phyloP scores from a whole-genome alignment of 106 monocot genomes.

The Narthecium ossifragum region DNA sequence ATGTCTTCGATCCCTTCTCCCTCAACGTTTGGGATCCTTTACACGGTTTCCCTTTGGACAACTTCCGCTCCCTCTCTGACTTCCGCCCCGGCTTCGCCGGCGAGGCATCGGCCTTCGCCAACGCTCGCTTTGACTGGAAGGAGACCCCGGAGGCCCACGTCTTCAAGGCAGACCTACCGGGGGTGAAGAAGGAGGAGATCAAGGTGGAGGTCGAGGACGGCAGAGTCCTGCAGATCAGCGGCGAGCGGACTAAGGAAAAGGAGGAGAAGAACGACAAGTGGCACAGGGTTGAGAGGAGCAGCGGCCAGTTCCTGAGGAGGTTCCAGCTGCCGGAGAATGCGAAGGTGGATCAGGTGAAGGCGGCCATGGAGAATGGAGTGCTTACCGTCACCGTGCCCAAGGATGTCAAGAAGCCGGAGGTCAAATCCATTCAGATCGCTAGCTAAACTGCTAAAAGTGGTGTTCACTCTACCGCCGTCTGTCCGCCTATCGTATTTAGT shows the following conservation, averaged over 20 bases:
- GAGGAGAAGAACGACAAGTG: constrained; percentile 18
- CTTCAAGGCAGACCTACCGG: constrained; percentile 26
- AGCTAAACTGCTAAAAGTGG: no score
- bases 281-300: constrained; percentile 14
- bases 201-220: constrained; percentile 8
- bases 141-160: constrained; percentile 20
- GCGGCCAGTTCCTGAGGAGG: constrained; percentile 14
- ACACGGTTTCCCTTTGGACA: not conserved
- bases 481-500: no score
- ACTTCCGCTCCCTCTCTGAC: not conserved
- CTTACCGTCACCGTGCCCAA: constrained; percentile 23
- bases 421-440: constrained; percentile 16
- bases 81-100: constrained; percentile 10
- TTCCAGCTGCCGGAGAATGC: constrained; percentile 21
- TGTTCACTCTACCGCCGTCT: no score
- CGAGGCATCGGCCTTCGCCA: constrained; percentile 15
- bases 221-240: constrained; percentile 10
- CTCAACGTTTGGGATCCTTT: constrained; percentile 16
- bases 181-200: constrained; percentile 9
- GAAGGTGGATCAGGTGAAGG: constrained; percentile 16
- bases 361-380: constrained; percentile 22
- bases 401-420: constrained; percentile 19
- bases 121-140: constrained; percentile 26
- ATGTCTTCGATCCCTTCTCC: constrained; percentile 16
- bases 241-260: constrained; percentile 4